A percentile compares a stretch with the other conserved stretches of the same genome.
phyloP scores from a whole-genome alignment of 1,139 yeast species.

The Pichia sp. region DNA sequence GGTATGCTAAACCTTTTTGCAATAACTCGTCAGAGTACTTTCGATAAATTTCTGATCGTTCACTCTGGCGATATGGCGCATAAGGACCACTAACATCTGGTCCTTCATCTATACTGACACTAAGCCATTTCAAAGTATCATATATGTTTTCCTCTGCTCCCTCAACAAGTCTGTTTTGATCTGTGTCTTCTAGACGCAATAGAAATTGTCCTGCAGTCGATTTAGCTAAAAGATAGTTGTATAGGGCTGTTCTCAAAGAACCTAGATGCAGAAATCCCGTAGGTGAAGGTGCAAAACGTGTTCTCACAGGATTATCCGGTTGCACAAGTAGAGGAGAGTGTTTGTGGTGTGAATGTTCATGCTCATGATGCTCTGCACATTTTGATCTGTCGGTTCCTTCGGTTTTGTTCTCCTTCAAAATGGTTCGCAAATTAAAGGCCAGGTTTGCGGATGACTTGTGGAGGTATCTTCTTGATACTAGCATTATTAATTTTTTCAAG shows the following conservation, averaged over 20 bases:
- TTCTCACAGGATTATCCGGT: conserved; percentile 56
- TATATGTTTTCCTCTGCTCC: conserved; percentile 85
- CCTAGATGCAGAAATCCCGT: conserved; percentile 93
- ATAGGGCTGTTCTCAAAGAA: conserved; percentile 86
- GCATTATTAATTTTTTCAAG: not conserved
- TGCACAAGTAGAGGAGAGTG: conserved; percentile 14
- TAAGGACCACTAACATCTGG: conserved; percentile 62
- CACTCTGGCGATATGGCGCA: conserved; percentile 84
- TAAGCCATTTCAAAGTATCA: conserved; percentile 74
- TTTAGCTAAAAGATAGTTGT: conserved; percentile 77
- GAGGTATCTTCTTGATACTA: not conserved
- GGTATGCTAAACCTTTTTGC: conserved; percentile 68
- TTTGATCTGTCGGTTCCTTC: not conserved
- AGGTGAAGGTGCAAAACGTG: conserved; percentile 97
- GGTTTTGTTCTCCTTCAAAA: not conserved
- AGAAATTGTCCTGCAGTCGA: conserved; percentile 78
- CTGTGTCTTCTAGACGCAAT: conserved; percentile 88
- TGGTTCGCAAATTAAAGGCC: not conserved
- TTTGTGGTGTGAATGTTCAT: conserved; percentile 13
- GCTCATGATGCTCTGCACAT: conserved; percentile 1
- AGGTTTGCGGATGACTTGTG: not conserved
- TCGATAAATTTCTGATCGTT: conserved; percentile 60
- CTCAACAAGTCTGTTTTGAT: conserved; percentile 64
- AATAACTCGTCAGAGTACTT: conserved; percentile 54
- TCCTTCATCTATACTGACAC: conserved; percentile 74